Evolutionary conservation across 805 yeast genomes (phyloP), one percentile per base, ranked within the genome.

Genomic region (Torulaspora gathmanii): DNA sequence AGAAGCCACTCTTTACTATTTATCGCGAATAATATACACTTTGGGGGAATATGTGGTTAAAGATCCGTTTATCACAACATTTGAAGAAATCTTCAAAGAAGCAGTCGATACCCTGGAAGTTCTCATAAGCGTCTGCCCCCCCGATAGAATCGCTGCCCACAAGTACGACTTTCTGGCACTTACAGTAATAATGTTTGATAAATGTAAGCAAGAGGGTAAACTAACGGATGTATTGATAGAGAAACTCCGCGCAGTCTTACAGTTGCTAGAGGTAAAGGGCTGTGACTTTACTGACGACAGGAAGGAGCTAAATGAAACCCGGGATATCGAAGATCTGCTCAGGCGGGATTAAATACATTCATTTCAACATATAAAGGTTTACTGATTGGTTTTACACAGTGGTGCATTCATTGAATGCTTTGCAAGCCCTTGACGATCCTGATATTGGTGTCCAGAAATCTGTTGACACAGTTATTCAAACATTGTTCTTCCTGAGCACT

Each of bases 381-480:
- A 38, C 27, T 31, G 16, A 31, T 6, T 3, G 34, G 34, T 28
- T 15, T 5, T 33, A 19, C 26, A 15, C 11, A 33, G 16, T n/a
- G 25, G 6, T 37, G 16, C 33, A 26, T n/a, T 37, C 28, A 59
- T 46, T 62, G 61, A 23, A 56, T 50, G 37, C 56, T 53, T 53
- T 65, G 70, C 36, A 65, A 43, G 36, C 72, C 70, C 50, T 84
- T 81, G 15, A 90, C 95, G 40, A 90, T 83, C 68, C 82, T 78
- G 63, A 86, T 83, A 65, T 89, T 90, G 30, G 95, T 84, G 64
- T 90, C 96, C 56, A 90, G 72, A 65, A 85, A 90, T 54, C 95
- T 70, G 68, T 86, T 83, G 55, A 90, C 79, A 66, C 98, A 90
- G 70, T 84, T 84, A 47, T 73, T 69, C 61, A 90, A 69, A 64